Conservation (phyloP, 306 rosid species). For the Astragalus membranaceus region DNA sequence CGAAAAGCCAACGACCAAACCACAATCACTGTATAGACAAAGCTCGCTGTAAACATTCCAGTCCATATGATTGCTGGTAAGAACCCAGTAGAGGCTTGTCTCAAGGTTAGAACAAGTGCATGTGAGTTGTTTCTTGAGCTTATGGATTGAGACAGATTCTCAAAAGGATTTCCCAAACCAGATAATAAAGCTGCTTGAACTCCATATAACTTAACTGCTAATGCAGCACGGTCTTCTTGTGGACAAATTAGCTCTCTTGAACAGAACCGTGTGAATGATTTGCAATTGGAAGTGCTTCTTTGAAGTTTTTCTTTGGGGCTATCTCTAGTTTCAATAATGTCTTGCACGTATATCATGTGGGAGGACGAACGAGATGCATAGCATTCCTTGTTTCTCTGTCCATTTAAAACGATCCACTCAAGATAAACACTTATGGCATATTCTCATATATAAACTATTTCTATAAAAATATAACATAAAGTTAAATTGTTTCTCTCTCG, state of each 20-base stretch:
- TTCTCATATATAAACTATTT: too few relatives aligned
- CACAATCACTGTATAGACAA: conserved; percentile 9
- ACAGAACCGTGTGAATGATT: background rate
- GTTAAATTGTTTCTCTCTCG: too few relatives aligned
- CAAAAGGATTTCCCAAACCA: conserved; percentile 18
- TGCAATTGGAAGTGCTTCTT: background rate
- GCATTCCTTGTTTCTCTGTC: background rate
- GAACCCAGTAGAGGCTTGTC: conserved; percentile 12
- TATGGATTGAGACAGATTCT: background rate
- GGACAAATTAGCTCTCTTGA: conserved; percentile 16
- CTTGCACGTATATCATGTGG: conserved; percentile 15
- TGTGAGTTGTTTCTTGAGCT: background rate
- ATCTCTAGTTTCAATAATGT: background rate
- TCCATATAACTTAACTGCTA: conserved; percentile 21
- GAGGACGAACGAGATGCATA: background rate
- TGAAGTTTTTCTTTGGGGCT: background rate
- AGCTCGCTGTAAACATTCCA: conserved; percentile 23
- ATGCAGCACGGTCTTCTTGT: background rate
- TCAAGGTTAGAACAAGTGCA: background rate
- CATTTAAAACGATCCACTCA: background rate
- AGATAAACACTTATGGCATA: too few relatives aligned
- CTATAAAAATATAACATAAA: too few relatives aligned
- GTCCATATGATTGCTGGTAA: conserved; percentile 25
- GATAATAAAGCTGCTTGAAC: conserved; percentile 17
- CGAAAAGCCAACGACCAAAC: conserved; percentile 23